phyloP scores from a whole-genome alignment of 2,329 filamentous ascomycete species.

The Aspergillus sclerotialis region DNA sequence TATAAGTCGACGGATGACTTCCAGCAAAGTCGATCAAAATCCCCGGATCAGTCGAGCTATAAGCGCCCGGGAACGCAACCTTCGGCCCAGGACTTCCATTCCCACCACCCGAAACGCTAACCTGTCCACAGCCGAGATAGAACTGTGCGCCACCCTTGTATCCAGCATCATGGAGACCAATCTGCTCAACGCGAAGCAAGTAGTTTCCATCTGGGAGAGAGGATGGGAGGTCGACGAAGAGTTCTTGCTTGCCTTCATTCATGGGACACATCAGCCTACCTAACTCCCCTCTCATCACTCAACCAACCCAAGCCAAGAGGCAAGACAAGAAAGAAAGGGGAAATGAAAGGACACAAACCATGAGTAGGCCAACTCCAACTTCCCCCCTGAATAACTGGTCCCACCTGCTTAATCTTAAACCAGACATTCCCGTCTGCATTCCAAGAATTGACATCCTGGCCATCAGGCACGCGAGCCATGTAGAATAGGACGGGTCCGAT shows the following conservation, averaged over 20 bases:
- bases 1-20: neutral
- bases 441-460: neutral
- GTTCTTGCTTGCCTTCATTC: neutral
- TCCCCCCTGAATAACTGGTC: conserved; percentile 1
- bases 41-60: conserved; percentile 12
- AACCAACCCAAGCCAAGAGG: too few relatives aligned
- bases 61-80: conserved; percentile 11
- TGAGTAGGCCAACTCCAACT: neutral
- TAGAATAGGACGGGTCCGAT: conserved; percentile 12
- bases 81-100: conserved; percentile 7
- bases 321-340: too few relatives aligned
- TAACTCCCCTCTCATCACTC: conserved; percentile 29
- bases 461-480: conserved; percentile 13
- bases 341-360: neutral
- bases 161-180: conserved; percentile 40
- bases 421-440: conserved; percentile 5
- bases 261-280: too few relatives aligned
- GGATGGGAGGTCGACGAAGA: conserved; percentile 23
- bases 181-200: conserved; percentile 44
- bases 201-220: conserved; percentile 44
- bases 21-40: conserved; percentile 8
- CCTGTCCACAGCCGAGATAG: conserved; percentile 39
- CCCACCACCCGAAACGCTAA: conserved; percentile 39
- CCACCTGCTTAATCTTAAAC: conserved; percentile 10
- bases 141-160: conserved; percentile 39